Evolutionary conservation across 805 yeast genomes (phyloP).

Genomic region (Lachancea nothofagi): DNA sequence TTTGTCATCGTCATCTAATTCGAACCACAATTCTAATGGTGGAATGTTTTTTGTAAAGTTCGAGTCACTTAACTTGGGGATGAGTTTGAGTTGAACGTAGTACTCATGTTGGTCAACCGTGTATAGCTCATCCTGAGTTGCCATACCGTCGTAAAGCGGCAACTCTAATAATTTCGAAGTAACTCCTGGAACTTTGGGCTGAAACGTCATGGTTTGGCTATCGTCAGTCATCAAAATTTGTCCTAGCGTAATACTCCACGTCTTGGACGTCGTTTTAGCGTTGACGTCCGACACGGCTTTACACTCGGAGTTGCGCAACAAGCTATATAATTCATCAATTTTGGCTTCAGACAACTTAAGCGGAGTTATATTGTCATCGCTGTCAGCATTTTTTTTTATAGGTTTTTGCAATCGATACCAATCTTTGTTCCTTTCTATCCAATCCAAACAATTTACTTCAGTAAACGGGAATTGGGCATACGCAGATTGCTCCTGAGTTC

Average conservation of each 20-base stretch:
- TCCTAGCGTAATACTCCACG: slow-evolving; percentile 26
- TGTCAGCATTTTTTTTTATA: not conserved
- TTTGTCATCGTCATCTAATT: slow-evolving; percentile 25
- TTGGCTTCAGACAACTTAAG: slow-evolving; percentile 11
- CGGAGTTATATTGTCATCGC: not conserved
- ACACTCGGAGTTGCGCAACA: not conserved
- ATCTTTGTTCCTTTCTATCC: slow-evolving; percentile 21
- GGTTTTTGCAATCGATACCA: slow-evolving; percentile 27
- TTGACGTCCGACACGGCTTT: slow-evolving; percentile 10
- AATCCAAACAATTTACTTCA: slow-evolving; percentile 24
- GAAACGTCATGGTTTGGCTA: slow-evolving; percentile 14
- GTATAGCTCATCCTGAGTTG: slow-evolving; percentile 12
- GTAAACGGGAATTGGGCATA: slow-evolving; percentile 24
- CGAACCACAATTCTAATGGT: slow-evolving; percentile 30
- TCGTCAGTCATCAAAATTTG: slow-evolving; percentile 15
- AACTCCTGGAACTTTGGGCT: slow-evolving; percentile 24
- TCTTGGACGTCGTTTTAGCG: slow-evolving; percentile 5
- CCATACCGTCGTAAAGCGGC: slow-evolving; percentile 17
- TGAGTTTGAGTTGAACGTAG: slow-evolving; percentile 25
- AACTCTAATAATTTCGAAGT: slow-evolving; percentile 20
- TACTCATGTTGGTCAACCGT: slow-evolving; percentile 29
- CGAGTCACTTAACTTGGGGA: slow-evolving; percentile 17
- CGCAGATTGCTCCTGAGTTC: slow-evolving; percentile 8
- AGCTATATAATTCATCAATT: slow-evolving; percentile 15
- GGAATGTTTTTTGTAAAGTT: slow-evolving; percentile 11